phyloP scores from a whole-genome alignment of 345 rosid genomes.

The Cardamine chenopodiifolia region DNA sequence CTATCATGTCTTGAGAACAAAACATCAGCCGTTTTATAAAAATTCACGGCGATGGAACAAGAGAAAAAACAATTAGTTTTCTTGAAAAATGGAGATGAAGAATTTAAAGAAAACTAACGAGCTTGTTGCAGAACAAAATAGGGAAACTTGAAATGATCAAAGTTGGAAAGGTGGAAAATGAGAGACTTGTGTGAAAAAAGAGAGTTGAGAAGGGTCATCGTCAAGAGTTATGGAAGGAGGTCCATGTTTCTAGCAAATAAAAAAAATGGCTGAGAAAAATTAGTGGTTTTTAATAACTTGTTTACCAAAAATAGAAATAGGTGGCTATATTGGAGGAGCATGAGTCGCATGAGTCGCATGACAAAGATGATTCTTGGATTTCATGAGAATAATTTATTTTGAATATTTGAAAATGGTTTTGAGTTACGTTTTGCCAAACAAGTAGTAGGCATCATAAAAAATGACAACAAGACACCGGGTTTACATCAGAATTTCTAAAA shows the following conservation, averaged over 20 bases:
- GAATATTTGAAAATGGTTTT: not conserved
- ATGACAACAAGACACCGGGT: no score
- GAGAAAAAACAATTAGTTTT: not conserved
- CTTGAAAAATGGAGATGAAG: not conserved
- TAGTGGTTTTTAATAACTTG: conserved; percentile 24
- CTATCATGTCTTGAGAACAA: conserved; percentile 31
- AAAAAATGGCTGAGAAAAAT: conserved; percentile 50
- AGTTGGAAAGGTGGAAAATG: conserved; percentile 17
- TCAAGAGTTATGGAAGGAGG: conserved; percentile 42
- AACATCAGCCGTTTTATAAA: conserved; percentile 3
- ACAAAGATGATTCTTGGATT: conserved; percentile 1
- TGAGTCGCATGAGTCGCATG: not conserved
- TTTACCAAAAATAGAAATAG: conserved; percentile 30
- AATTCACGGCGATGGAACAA: conserved; percentile 7
- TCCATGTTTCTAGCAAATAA: conserved; percentile 47
- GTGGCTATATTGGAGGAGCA: conserved; percentile 43
- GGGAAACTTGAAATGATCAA: conserved; percentile 27
- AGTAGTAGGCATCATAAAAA: not conserved
- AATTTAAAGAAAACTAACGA: conserved; percentile 16
- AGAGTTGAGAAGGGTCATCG: conserved; percentile 37
- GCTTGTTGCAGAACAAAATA: not conserved
- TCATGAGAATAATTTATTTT: not conserved
- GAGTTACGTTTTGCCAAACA: conserved; percentile 1
- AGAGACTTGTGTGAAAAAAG: conserved; percentile 30
- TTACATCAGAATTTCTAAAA: no score